Percentiles rank a stretch among this genome's conserved stretches.
These are phyloP conservation scores for Stellera chamaejasme DNA, from an alignment of 345 rosid genomes.

Conservation along the genomic window DNA sequence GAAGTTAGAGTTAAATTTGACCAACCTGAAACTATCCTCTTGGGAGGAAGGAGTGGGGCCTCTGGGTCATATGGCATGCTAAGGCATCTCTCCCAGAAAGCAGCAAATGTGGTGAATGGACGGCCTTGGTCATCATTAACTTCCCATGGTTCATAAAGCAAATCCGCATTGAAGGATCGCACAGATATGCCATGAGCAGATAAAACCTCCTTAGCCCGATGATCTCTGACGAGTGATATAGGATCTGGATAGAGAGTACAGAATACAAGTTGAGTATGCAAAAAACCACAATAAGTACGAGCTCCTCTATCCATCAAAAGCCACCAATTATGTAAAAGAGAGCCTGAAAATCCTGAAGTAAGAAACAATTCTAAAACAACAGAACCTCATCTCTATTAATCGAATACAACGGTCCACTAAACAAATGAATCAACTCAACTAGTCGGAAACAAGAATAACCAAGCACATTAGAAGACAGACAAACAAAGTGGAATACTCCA, in stretches of 20 bases:
- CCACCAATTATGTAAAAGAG: no score
- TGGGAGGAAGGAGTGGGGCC: conserved; percentile 95
- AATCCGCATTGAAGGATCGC: conserved; percentile 81
- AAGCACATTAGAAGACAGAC: no score
- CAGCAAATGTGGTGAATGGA: conserved; percentile 67
- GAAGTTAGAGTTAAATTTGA: not conserved
- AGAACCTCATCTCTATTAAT: no score
- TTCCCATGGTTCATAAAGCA: conserved; percentile 99
- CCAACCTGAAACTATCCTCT: conserved; percentile 82
- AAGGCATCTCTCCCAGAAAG: conserved; percentile 93
- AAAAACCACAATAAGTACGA: not conserved
- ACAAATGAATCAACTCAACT: no score
- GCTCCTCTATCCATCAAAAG: no score
- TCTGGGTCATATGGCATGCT: conserved; percentile 98
- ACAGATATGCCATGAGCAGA: conserved; percentile 68
- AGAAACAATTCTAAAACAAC: no score
- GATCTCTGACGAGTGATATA: conserved; percentile 88
- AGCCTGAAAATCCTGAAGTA: no score
- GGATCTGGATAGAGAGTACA: conserved; percentile 63
- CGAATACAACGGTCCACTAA: no score
- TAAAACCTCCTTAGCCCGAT: conserved; percentile 73
- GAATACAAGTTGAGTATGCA: conserved; percentile 5
- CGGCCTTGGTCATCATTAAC: conserved; percentile 71
- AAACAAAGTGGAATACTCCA: no score
- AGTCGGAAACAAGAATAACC: no score